A percentile compares a stretch with the other conserved stretches of the same genome.
Evolutionary conservation across 768 basidiomycete genomes (phyloP).

Genomic region (Tulasnella sp.): DNA sequence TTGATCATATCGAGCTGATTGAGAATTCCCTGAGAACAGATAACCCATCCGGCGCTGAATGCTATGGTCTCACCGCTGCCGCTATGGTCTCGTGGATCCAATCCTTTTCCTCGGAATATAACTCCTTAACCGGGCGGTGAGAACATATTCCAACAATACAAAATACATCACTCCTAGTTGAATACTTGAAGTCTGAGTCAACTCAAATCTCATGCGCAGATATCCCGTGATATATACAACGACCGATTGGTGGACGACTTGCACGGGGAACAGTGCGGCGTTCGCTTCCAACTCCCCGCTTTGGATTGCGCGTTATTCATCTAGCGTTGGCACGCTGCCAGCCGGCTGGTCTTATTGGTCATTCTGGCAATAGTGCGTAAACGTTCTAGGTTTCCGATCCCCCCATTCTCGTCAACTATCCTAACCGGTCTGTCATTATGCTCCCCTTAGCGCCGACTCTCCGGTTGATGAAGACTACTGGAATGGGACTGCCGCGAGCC

Average conservation of each 20-base stretch:
- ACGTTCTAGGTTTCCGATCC: too few species aligned
- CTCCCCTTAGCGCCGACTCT: too few species aligned
- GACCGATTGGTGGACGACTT: slow-evolving; percentile 56
- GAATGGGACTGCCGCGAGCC: too few species aligned
- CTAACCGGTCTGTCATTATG: too few species aligned
- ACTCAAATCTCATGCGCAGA: background rate
- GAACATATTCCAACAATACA: slow-evolving; percentile 8
- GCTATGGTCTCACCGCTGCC: slow-evolving; percentile 42
- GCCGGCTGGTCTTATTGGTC: slow-evolving; percentile 37
- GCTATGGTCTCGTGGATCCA: slow-evolving; percentile 53
- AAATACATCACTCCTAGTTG: background rate
- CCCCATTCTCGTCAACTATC: too few species aligned
- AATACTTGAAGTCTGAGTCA: background rate
- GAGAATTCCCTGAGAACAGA: too few species aligned
- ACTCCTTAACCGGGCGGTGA: slow-evolving; percentile 38
- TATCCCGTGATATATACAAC: slow-evolving; percentile 47
- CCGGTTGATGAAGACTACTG: too few species aligned
- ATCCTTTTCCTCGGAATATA: slow-evolving; percentile 52
- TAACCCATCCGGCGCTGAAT: slow-evolving; percentile 40
- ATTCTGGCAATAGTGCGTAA: too few species aligned
- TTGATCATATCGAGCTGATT: too few species aligned
- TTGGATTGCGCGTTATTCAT: slow-evolving; percentile 48
- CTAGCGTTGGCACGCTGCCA: slow-evolving; percentile 41
- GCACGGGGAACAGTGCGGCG: slow-evolving; percentile 46
- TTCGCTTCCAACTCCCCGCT: slow-evolving; percentile 45